A percentile compares a stretch with the other conserved stretches of the same genome.
Conservation (phyloP, 768 basidiomycete species). For the Flagelloscypha sp. region DNA sequence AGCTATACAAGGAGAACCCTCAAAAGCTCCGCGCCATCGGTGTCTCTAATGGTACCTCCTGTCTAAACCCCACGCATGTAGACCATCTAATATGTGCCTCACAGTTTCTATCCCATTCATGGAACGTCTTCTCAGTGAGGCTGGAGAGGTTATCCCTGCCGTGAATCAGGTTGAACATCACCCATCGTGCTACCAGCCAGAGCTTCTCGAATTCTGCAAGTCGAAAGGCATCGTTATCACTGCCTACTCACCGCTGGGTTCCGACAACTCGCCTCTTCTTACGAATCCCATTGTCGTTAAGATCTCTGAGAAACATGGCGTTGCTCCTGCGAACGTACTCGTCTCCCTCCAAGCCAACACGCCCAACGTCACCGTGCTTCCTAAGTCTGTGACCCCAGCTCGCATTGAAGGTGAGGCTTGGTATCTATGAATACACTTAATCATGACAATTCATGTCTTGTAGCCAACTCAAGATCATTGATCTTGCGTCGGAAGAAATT, state of each 20-base stretch:
- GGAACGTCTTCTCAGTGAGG: slow-evolving; percentile 48
- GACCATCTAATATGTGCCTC: slow-evolving; percentile 45
- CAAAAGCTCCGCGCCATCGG: slow-evolving; percentile 78
- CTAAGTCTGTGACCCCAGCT: slow-evolving; percentile 67
- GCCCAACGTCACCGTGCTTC: slow-evolving; percentile 34
- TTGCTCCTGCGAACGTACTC: slow-evolving; percentile 56
- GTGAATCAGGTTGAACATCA: slow-evolving; percentile 67
- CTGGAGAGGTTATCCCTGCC: slow-evolving; percentile 53
- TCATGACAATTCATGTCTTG: neutral
- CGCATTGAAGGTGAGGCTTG: no score
- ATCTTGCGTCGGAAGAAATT: slow-evolving; percentile 56
- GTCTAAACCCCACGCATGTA: slow-evolving; percentile 5
- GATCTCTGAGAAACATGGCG: slow-evolving; percentile 55
- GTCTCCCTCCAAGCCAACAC: slow-evolving; percentile 69
- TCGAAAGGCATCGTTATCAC: slow-evolving; percentile 61
- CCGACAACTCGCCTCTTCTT: slow-evolving; percentile 59
- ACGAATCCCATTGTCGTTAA: slow-evolving; percentile 48
- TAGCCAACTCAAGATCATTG: slow-evolving; percentile 55
- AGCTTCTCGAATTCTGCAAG: slow-evolving; percentile 53
- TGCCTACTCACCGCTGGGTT: slow-evolving; percentile 77
- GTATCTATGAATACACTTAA: slow-evolving; percentile 1
- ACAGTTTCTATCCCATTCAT: slow-evolving; percentile 62
- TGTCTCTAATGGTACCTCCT: slow-evolving; percentile 1
- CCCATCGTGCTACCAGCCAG: slow-evolving; percentile 48
- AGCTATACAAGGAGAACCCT: slow-evolving; percentile 51